Evolutionary conservation across 2,329 filamentous ascomycete species (phyloP).

Genomic region (Akanthomyces muscarius): DNA sequence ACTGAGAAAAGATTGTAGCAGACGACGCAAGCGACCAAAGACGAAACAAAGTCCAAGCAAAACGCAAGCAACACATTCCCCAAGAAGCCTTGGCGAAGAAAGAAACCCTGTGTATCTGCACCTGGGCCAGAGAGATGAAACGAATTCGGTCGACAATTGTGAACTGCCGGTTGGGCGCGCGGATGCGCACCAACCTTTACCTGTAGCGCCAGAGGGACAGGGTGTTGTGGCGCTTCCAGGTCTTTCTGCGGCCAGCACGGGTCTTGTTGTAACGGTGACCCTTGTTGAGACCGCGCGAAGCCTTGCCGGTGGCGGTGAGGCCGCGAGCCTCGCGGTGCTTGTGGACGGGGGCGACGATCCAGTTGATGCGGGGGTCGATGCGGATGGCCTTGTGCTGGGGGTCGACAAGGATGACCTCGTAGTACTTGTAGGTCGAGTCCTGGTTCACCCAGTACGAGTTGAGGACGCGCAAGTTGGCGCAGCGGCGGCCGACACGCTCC

Average conservation of each 20-base stretch:
- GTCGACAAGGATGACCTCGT: conserved; percentile 99
- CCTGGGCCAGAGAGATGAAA: not conserved
- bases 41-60: conserved; percentile 15
- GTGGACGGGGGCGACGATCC: conserved; percentile 99
- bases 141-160: conserved; percentile 15
- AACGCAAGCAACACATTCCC: conserved; percentile 15
- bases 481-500: conserved; percentile 99
- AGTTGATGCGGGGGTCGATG: conserved; percentile 99
- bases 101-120: not conserved
- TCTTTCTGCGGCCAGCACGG: conserved; percentile 94
- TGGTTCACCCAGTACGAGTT: conserved; percentile 99
- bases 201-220: conserved; percentile 98
- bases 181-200: conserved; percentile 45
- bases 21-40: conserved; percentile 16
- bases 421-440: conserved; percentile 99
- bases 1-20: conserved; percentile 18
- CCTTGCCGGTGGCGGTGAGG: conserved; percentile 98
- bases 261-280: conserved; percentile 99
- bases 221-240: conserved; percentile 99
- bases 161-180: conserved; percentile 10
- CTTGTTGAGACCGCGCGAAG: conserved; percentile 98
- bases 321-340: conserved; percentile 99
- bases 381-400: conserved; percentile 99
- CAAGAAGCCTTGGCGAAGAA: conserved; percentile 7
- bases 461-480: conserved; percentile 97